phyloP scores from a whole-genome alignment of 2,329 filamentous ascomycete species.

The Fusarium circinatum region DNA sequence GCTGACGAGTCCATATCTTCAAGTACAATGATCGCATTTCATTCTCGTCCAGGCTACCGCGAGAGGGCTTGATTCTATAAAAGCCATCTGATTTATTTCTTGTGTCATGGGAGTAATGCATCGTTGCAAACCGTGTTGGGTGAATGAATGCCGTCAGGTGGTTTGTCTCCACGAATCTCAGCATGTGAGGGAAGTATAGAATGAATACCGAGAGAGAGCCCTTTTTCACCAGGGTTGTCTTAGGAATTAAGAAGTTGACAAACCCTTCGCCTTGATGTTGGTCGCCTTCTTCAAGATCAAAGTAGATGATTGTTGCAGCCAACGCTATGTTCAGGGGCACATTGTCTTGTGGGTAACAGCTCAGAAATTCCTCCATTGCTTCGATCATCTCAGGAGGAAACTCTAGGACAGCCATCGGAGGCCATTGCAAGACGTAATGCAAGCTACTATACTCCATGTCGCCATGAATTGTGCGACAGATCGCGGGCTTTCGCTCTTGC shows the following conservation, averaged over 20 bases:
- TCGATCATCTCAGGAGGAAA: neutral
- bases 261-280: no score
- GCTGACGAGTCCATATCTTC: no score
- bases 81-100: no score
- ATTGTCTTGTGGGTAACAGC: fast-evolving
- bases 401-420: neutral
- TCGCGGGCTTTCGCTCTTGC: neutral
- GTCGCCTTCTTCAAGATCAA: neutral
- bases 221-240: neutral
- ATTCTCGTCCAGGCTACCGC: no score
- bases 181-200: neutral
- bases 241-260: no score
- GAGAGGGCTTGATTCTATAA: no score
- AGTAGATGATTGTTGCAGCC: neutral
- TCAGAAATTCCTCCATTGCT: fast-evolving
- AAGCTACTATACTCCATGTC: neutral
- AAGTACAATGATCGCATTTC: no score
- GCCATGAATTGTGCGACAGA: neutral
- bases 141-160: neutral
- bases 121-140: neutral
- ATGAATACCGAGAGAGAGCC: neutral
- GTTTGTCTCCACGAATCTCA: neutral
- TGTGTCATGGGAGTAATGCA: no score
- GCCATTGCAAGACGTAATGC: neutral
- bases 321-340: neutral